These are phyloP conservation scores for Corchorus olitorius DNA, from an alignment of 345 rosid genomes.

Conservation along the genomic window DNA sequence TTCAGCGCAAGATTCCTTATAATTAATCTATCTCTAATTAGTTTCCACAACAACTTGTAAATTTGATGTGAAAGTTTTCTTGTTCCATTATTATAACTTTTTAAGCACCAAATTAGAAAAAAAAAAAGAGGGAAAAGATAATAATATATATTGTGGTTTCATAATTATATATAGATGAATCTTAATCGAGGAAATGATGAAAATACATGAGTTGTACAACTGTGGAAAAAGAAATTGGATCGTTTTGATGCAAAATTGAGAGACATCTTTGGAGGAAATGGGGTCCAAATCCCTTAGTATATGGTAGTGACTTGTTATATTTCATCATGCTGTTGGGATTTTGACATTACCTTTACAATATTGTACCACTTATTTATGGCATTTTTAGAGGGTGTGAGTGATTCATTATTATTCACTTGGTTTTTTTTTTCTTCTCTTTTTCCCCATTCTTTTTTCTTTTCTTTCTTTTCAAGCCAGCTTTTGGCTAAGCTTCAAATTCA, in stretches of 20 bases:
- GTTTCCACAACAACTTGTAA: not conserved
- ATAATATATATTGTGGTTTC: not conserved
- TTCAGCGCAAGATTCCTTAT: too few relatives aligned
- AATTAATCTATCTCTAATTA: not conserved
- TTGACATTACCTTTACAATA: not conserved
- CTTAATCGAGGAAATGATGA: not conserved
- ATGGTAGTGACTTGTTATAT: not conserved
- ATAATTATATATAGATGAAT: not conserved
- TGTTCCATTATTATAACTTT: not conserved
- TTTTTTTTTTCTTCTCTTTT: not conserved
- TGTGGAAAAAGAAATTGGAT: not conserved
- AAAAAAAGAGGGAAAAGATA: not conserved
- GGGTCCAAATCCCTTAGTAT: conserved; percentile 6
- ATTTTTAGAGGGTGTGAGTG: not conserved
- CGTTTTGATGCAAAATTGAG: not conserved
- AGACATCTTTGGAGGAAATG: not conserved
- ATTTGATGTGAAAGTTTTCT: not conserved
- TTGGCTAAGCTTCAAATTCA: not conserved
- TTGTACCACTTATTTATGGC: not conserved
- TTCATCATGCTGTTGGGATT: conserved; percentile 9
- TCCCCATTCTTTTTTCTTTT: not conserved
- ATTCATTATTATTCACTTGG: not conserved
- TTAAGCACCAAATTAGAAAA: not conserved
- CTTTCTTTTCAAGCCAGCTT: not conserved
- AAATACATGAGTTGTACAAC: not conserved